These are phyloP conservation scores for Trypanosoma grayi DNA, from an alignment of 208 protist genomes.

Conservation along the genomic window DNA sequence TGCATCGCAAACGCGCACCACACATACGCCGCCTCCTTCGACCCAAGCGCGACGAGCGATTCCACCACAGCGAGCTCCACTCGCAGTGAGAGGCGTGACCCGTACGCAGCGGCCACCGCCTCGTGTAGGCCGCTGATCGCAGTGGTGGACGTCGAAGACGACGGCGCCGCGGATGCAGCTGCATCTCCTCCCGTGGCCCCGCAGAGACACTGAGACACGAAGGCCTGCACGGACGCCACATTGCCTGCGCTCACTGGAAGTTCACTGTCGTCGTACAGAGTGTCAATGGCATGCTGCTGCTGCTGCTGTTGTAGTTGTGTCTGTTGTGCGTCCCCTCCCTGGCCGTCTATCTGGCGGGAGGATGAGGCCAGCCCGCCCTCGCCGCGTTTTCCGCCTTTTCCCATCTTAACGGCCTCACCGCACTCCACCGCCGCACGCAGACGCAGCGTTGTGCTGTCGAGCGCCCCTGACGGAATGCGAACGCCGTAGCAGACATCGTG, in stretches of 20 bases:
- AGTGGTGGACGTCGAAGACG: not conserved
- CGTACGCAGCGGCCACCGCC: conserved; percentile 40
- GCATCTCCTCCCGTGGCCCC: too few species aligned
- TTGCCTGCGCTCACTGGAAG: conserved; percentile 36
- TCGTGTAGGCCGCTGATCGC: conserved; percentile 24
- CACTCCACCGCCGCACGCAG: conserved; percentile 8
- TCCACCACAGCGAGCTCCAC: conserved; percentile 61
- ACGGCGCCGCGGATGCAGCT: not conserved
- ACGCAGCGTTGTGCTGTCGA: conserved; percentile 17
- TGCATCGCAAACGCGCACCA: conserved; percentile 29
- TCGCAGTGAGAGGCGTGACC: conserved; percentile 43
- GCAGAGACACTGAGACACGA: conserved; percentile 38
- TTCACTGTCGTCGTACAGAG: conserved; percentile 40
- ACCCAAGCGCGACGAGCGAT: conserved; percentile 47
- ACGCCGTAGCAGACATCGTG: conserved; percentile 52
- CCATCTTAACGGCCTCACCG: conserved; percentile 8
- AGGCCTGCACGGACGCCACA: conserved; percentile 29
- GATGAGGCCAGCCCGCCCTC: not conserved
- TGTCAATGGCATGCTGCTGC: not conserved
- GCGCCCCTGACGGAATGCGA: conserved; percentile 35
- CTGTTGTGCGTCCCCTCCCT: not conserved
- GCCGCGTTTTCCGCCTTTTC: conserved; percentile 9
- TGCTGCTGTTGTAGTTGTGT: conserved; percentile 7
- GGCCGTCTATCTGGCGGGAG: conserved; percentile 1
- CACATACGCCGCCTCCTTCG: conserved; percentile 46